Conservation (phyloP, 2,329 filamentous ascomycete genomes). For the Fusarium nurragi region DNA sequence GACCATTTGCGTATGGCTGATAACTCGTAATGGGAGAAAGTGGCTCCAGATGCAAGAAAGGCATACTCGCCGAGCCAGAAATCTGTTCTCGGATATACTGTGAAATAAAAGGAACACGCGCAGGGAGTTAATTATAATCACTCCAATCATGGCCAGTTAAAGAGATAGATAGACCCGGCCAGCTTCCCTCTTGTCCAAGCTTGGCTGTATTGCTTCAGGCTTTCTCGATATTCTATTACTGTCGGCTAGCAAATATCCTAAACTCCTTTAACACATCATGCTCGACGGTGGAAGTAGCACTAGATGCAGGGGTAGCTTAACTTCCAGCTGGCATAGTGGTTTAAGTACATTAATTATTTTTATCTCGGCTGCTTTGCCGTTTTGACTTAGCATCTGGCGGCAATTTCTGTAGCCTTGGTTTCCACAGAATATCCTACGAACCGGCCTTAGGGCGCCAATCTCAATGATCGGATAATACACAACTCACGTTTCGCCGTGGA, state of each 20-base stretch:
- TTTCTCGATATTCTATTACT: slow-evolving; percentile 66
- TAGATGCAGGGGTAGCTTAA: slow-evolving; percentile 57
- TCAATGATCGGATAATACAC: no score
- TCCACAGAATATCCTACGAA: slow-evolving; percentile 41
- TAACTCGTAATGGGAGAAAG: no score
- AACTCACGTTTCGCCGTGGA: no score
- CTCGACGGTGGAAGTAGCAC: slow-evolving; percentile 69
- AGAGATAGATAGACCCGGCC: no score
- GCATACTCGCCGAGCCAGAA: no score
- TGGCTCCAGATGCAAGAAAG: no score
- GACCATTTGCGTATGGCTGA: no score
- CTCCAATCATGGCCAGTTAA: no score
- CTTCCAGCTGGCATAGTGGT: slow-evolving; percentile 51
- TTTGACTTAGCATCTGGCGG: slow-evolving; percentile 47
- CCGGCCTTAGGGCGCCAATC: slow-evolving; percentile 45
- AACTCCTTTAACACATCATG: slow-evolving; percentile 70
- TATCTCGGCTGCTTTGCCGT: slow-evolving; percentile 46
- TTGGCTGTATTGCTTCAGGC: slow-evolving; percentile 66
- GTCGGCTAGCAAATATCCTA: slow-evolving; percentile 69
- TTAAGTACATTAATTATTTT: slow-evolving; percentile 44
- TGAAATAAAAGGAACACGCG: no score
- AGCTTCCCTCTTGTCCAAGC: slow-evolving; percentile 88
- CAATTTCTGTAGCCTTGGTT: slow-evolving; percentile 41
- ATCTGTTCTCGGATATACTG: no score
- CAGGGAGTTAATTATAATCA: no score